A percentile compares a stretch with the other conserved stretches of the same genome.
These are phyloP conservation scores for Mycena epipterygia DNA, from an alignment of 768 basidiomycete species.

Conservation along the genomic window DNA sequence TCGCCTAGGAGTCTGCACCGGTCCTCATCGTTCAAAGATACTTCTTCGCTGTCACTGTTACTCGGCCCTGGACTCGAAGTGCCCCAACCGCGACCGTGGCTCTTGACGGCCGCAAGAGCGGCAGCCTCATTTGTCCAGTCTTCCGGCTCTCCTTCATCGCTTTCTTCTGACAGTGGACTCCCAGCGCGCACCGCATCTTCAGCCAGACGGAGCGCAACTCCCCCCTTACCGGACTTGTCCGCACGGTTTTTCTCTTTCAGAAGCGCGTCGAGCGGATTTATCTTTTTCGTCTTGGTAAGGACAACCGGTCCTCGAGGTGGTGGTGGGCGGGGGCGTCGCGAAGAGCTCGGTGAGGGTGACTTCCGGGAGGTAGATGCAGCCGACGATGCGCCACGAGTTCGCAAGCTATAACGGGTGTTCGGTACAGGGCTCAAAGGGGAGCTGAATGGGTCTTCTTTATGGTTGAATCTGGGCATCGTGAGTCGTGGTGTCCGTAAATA, in stretches of 20 bases:
- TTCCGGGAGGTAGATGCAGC: constrained; percentile 25
- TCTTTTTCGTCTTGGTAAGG: constrained; percentile 40
- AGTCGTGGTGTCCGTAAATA: not conserved
- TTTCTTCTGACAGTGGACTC: constrained; percentile 45
- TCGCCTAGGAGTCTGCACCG: constrained; percentile 55
- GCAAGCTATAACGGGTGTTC: constrained; percentile 19
- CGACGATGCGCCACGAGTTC: constrained; percentile 29
- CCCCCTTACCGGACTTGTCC: constrained; percentile 56
- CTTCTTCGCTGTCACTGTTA: constrained; percentile 38
- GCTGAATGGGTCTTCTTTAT: constrained; percentile 18
- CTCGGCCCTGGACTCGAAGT: constrained; percentile 38
- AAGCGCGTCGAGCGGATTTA: constrained; percentile 69
- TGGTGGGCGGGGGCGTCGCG: constrained; percentile 14
- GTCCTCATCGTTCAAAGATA: constrained; percentile 49
- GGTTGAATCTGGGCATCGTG: constrained; percentile 20
- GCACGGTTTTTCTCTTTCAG: constrained; percentile 65
- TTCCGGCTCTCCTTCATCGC: constrained; percentile 51
- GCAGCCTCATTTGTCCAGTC: constrained; percentile 54
- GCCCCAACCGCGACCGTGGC: constrained; percentile 34
- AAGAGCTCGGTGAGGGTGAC: constrained; percentile 24
- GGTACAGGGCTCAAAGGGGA: constrained; percentile 28
- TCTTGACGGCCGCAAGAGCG: constrained; percentile 53
- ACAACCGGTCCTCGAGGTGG: constrained; percentile 14
- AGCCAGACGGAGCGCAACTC: constrained; percentile 59
- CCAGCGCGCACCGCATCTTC: constrained; percentile 55